These are phyloP conservation scores for Magnaporthiopsis rhizophila DNA, from an alignment of 2,329 filamentous ascomycete species.

Conservation along the genomic window DNA sequence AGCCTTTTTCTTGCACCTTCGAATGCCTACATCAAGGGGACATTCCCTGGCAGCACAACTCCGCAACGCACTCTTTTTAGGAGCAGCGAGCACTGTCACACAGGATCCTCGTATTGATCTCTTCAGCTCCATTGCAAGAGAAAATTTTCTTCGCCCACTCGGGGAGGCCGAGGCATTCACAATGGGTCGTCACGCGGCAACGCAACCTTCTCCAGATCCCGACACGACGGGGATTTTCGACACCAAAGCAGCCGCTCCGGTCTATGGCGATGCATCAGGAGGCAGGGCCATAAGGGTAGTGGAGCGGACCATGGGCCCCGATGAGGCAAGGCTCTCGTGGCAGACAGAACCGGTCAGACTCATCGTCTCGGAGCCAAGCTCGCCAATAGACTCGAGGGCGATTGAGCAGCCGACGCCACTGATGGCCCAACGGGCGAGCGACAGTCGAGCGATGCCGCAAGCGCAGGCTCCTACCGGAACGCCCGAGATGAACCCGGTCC, in stretches of 20 bases:
- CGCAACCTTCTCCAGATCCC: background rate
- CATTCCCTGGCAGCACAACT: no score
- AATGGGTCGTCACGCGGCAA: background rate
- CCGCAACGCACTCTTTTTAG: no score
- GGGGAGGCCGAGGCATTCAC: background rate
- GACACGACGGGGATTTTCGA: constrained; percentile 7
- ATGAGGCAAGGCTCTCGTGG: background rate
- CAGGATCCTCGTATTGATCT: no score
- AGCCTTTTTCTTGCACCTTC: no score
- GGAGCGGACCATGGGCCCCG: background rate
- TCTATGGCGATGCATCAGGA: background rate
- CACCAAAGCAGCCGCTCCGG: background rate
- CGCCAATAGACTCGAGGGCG: background rate
- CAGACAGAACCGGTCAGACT: background rate
- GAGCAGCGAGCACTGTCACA: no score
- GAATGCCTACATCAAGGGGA: no score
- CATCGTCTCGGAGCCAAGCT: background rate
- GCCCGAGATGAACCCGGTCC: no score
- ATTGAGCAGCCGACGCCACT: background rate
- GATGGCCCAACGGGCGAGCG: background rate
- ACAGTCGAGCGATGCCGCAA: background rate
- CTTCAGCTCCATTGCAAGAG: no score
- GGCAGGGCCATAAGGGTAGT: background rate
- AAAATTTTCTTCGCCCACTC: no score
- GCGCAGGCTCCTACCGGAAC: no score